Base-by-base conservation (phyloP, 257 asterid species). In the Penstemon davidsonii region DNA sequence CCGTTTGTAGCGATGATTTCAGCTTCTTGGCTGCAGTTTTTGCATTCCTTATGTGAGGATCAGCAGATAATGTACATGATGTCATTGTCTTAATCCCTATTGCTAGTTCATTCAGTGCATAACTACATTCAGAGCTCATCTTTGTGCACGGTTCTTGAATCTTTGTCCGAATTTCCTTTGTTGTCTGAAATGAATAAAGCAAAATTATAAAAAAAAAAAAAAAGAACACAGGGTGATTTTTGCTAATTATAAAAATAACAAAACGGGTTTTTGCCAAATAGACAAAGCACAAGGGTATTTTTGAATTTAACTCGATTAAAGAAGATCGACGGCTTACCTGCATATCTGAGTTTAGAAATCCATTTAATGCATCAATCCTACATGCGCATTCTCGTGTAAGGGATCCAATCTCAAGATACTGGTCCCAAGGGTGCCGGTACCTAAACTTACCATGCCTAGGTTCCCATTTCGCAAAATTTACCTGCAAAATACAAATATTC, bases 391-490 rank as follows among this genome's bases (percentile, higher is more conserved):
- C 81, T 69, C 89, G 62, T 5, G 85, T 69, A 4, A 80, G 78
- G 8, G 67, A 62, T 59, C 95, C 89, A 47, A 87, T 73, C 55
- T 82, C 80, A 12, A 87, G 80, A 77, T 89, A 89, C 37, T 78
- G 86, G 10, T 74, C 67, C 92, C 95, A 91, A 5, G 96, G 96
- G 9, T 88, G 96, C 0, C 84, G 68, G 66, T 72, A 88, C 80
- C 74, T 81, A 46, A 86, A 86, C 18, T 67, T 63, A 0, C 96
- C 95, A n/a, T 86, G 96, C 6, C 95, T 63, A 1, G 92, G 90
- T 76, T 88, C 92, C 95, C 95, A 91, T 72, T 70, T 82, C 25
- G 91, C 97, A 9, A 84, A 83, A 74, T 82, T 88, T 0, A 77
- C 88, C 96, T 87, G 50, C 43, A n/a, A 53, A 6, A 45, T 63